These are phyloP conservation scores for Aspergillus ellipticus DNA, from an alignment of 495 filamentous ascomycete genomes.

Conservation along the genomic window DNA sequence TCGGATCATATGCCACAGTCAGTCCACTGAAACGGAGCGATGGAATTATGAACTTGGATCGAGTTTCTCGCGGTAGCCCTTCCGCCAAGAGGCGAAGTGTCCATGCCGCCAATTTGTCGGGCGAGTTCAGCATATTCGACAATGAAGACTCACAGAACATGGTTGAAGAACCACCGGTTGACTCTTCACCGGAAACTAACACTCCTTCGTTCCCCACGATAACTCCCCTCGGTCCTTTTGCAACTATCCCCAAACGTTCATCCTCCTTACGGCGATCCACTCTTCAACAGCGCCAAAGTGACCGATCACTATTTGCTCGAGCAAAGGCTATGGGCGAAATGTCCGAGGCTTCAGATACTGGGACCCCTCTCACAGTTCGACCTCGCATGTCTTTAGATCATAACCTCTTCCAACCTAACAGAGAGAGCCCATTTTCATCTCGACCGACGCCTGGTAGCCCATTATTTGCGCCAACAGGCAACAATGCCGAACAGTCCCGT, in stretches of 20 bases:
- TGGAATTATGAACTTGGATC: slow-evolving; percentile 81
- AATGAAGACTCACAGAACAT: slow-evolving; percentile 24
- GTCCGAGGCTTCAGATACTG: slow-evolving; percentile 26
- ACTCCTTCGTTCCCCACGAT: slow-evolving; percentile 21
- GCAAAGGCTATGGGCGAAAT: slow-evolving; percentile 37
- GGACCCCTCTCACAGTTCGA: slow-evolving; percentile 45
- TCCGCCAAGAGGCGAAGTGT: slow-evolving; percentile 83
- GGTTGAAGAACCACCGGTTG: slow-evolving; percentile 22
- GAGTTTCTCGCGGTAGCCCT: slow-evolving; percentile 71
- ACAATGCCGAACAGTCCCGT: slow-evolving; percentile 16
- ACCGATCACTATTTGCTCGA: slow-evolving; percentile 55
- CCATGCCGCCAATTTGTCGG: slow-evolving; percentile 58
- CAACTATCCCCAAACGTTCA: slow-evolving; percentile 49
- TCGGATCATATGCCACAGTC: slow-evolving; percentile 53
- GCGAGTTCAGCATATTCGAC: slow-evolving; percentile 70
- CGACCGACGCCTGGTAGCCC: slow-evolving; percentile 28
- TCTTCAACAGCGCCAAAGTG: slow-evolving; percentile 71
- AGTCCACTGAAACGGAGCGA: slow-evolving; percentile 94
- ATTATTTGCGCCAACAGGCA: slow-evolving; percentile 28
- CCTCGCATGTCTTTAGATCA: slow-evolving; percentile 74
- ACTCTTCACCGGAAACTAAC: slow-evolving; percentile 26
- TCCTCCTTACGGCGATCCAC: slow-evolving; percentile 82
- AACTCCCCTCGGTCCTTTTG: slow-evolving; percentile 37
- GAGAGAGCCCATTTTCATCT: slow-evolving; percentile 61
- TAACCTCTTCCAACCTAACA: slow-evolving; percentile 56